These are phyloP conservation scores for Globisporangium apiculatum DNA, from an alignment of 352 stramenopile genomes.

Conservation along the genomic window DNA sequence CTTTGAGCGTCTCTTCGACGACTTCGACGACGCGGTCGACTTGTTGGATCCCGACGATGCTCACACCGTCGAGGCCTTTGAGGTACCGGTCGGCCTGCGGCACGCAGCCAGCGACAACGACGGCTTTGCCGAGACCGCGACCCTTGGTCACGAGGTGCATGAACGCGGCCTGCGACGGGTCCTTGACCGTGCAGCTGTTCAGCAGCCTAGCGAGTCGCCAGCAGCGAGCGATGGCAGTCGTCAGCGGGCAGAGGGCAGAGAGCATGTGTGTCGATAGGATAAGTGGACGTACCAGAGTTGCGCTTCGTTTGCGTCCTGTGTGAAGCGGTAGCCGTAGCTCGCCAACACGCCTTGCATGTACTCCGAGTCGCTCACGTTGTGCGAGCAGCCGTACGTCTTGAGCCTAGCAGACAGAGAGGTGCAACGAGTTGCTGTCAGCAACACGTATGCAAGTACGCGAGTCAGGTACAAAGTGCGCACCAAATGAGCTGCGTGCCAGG, in stretches of 20 bases:
- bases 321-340: constrained; percentile 88
- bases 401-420: constrained; percentile 28
- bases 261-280: neutral
- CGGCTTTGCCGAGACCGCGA: constrained; percentile 66
- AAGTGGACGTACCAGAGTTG: constrained; percentile 59
- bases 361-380: constrained; percentile 92
- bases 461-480: constrained; percentile 8
- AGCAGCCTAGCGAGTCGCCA: constrained; percentile 40
- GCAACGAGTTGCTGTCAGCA: no score
- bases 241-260: neutral
- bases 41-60: constrained; percentile 88
- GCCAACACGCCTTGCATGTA: constrained; percentile 91
- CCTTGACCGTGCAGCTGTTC: constrained; percentile 93
- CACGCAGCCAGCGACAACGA: constrained; percentile 90
- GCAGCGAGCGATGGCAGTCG: no score
- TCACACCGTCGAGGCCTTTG: constrained; percentile 78
- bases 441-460: no score
- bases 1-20: constrained; percentile 89
- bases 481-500: constrained; percentile 73
- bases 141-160: constrained; percentile 85
- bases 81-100: constrained; percentile 84
- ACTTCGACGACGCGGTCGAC: constrained; percentile 89
- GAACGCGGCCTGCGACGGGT: constrained; percentile 88
- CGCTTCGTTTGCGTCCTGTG: constrained; percentile 58
- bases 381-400: constrained; percentile 90